Percentiles rank a stretch among this genome's conserved stretches.
Evolutionary conservation across 164 flowering plant genomes (phyloP).

Genomic region (Hamamelis virginiana): DNA sequence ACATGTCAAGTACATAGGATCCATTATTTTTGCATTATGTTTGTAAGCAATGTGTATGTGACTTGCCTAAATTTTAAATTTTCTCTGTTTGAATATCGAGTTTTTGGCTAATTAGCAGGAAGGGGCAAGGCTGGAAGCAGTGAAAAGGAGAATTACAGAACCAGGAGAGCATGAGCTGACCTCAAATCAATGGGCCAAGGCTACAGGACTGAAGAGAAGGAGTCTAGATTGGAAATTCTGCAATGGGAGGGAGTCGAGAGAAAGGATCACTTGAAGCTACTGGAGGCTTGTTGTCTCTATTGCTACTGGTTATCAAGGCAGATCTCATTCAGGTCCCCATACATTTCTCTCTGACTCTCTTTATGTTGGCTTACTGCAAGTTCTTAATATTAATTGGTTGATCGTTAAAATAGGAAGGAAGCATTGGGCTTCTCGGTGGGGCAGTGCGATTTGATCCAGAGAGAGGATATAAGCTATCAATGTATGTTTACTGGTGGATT

Average conservation of each 20-base stretch:
- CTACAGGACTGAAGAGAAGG: slow-evolving; percentile 34
- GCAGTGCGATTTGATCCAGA: slow-evolving; percentile 51
- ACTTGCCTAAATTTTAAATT: no score
- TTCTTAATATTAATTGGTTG: neutral
- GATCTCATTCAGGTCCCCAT: slow-evolving; percentile 54
- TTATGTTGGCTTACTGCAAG: neutral
- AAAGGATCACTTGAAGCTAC: slow-evolving; percentile 40
- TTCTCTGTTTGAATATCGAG: neutral
- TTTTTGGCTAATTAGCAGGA: slow-evolving; percentile 34
- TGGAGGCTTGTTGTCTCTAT: slow-evolving; percentile 53
- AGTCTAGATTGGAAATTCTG: slow-evolving; percentile 37
- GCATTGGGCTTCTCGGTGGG: slow-evolving; percentile 65
- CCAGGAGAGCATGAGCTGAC: slow-evolving; percentile 13
- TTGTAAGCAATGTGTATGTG: no score
- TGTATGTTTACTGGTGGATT: slow-evolving; percentile 80
- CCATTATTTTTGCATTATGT: no score
- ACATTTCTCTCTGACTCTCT: neutral
- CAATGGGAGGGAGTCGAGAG: slow-evolving; percentile 39
- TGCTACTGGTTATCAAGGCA: slow-evolving; percentile 53
- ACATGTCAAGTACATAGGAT: no score
- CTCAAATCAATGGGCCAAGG: slow-evolving; percentile 43
- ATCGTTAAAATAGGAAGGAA: slow-evolving; percentile 45
- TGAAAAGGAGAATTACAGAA: slow-evolving; percentile 18
- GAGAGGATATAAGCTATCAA: slow-evolving; percentile 64
- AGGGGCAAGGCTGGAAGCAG: slow-evolving; percentile 45